Conservation (phyloP, 208 protist genomes). For the Endotrypanum monterogeii region DNA sequence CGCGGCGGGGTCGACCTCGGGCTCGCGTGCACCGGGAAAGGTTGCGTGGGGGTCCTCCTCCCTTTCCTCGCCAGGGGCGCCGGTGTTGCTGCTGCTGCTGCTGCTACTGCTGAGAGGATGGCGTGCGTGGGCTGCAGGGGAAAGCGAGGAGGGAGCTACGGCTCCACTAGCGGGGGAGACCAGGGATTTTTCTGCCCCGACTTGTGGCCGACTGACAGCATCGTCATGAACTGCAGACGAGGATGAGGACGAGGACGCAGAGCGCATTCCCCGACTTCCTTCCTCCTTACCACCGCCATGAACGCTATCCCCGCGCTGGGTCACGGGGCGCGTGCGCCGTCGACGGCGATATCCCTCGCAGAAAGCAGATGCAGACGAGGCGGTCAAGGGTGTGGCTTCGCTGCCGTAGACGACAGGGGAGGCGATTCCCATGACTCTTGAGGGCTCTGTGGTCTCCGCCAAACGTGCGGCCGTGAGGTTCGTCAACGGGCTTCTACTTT, state of each 20-base stretch:
- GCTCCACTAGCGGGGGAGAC: background rate
- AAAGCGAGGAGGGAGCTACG: background rate
- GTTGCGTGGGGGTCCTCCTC: background rate
- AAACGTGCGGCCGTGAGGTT: background rate
- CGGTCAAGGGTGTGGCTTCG: background rate
- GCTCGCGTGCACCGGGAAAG: background rate
- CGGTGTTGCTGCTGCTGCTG: background rate
- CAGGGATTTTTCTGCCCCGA: background rate
- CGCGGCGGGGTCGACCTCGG: background rate
- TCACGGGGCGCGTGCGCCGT: background rate
- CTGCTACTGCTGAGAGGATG: background rate
- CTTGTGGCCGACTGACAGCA: background rate
- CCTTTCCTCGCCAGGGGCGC: too few relatives aligned
- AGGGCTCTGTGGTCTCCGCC: background rate
- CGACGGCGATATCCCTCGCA: background rate
- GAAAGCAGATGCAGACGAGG: background rate
- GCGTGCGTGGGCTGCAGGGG: background rate
- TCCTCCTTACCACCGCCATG: background rate
- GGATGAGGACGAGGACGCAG: background rate
- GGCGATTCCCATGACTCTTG: background rate
- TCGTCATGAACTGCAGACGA: background rate
- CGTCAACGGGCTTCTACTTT: background rate
- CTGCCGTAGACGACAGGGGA: background rate
- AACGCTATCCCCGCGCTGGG: background rate
- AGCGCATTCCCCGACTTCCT: background rate